A percentile compares a stretch with the other conserved stretches of the same genome.
phyloP scores from a whole-genome alignment of 2,329 filamentous ascomycete species.

The Fusarium beomiforme region DNA sequence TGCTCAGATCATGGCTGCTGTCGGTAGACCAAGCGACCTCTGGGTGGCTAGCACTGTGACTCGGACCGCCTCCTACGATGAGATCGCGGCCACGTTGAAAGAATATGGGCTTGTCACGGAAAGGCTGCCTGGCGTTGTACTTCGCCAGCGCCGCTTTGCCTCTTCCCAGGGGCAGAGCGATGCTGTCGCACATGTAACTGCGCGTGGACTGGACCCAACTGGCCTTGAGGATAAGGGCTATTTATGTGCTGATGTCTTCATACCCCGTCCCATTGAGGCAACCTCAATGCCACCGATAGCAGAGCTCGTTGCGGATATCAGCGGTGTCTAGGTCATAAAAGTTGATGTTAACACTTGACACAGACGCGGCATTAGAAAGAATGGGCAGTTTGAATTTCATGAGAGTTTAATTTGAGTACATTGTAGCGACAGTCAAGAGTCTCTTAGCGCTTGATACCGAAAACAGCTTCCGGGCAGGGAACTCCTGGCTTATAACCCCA shows the following conservation, averaged over 20 bases:
- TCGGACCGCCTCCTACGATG: not conserved
- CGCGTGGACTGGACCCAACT: not conserved
- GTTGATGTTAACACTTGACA: not conserved
- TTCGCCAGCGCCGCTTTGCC: not conserved
- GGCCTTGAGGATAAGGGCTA: not conserved
- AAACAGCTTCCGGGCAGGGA: no score
- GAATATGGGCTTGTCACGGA: not conserved
- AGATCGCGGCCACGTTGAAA: not conserved
- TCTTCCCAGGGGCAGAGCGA: not conserved
- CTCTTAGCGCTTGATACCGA: no score
- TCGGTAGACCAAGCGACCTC: not conserved
- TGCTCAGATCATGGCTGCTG: not conserved
- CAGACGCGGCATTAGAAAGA: no score
- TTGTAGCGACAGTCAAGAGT: no score
- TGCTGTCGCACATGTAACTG: not conserved
- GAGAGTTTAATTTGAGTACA: no score
- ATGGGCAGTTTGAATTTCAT: no score
- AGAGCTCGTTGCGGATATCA: not conserved
- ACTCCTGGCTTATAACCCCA: no score
- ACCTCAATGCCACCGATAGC: not conserved
- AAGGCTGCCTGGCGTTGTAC: not conserved
- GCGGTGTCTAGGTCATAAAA: not conserved
- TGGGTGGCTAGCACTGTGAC: not conserved
- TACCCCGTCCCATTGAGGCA: not conserved
- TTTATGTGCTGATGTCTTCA: not conserved